Evolutionary conservation across 2,329 filamentous ascomycete species (phyloP).

Genomic region (Penicillium sumatraense): DNA sequence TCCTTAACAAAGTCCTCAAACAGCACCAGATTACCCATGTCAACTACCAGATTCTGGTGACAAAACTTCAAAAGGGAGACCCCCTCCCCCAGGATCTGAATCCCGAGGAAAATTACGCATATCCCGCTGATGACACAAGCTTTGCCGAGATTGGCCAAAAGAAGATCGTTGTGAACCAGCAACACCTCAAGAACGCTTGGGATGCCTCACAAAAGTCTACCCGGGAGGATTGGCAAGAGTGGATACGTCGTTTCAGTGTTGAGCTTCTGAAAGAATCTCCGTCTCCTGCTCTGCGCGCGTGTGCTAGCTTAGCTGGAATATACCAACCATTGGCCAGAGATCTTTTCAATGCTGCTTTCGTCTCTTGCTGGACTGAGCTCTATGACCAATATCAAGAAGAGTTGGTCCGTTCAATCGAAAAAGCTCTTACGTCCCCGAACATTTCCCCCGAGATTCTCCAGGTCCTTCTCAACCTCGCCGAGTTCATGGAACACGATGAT

Average conservation of each 20-base stretch:
- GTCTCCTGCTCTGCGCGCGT: constrained; percentile 91
- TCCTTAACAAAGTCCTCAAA: constrained; percentile 84
- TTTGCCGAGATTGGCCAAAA: constrained; percentile 86
- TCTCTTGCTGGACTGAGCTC: constrained; percentile 97
- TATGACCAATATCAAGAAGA: constrained; percentile 98
- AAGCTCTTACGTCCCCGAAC: constrained; percentile 90
- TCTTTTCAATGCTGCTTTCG: constrained; percentile 97
- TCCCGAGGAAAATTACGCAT: constrained; percentile 78
- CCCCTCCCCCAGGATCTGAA: constrained; percentile 93
- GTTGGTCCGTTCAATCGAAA: constrained; percentile 92
- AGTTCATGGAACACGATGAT: constrained; percentile 99
- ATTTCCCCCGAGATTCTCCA: constrained; percentile 95
- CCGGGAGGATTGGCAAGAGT: constrained; percentile 98
- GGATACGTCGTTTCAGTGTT: constrained; percentile 95
- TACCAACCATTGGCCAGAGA: constrained; percentile 91
- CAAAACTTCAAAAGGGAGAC: constrained; percentile 92
- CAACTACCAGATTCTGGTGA: constrained; percentile 90
- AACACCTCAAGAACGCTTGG: constrained; percentile 96
- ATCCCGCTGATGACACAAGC: constrained; percentile 77
- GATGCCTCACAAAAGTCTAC: constrained; percentile 96
- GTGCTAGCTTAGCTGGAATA: constrained; percentile 85
- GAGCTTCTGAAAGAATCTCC: constrained; percentile 94
- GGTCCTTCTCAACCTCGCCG: constrained; percentile 90
- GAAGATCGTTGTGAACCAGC: constrained; percentile 95
- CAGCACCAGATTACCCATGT: constrained; percentile 81